These are phyloP conservation scores for Auricularia auricula-judae DNA, from an alignment of 768 basidiomycete species.

Conservation along the genomic window DNA sequence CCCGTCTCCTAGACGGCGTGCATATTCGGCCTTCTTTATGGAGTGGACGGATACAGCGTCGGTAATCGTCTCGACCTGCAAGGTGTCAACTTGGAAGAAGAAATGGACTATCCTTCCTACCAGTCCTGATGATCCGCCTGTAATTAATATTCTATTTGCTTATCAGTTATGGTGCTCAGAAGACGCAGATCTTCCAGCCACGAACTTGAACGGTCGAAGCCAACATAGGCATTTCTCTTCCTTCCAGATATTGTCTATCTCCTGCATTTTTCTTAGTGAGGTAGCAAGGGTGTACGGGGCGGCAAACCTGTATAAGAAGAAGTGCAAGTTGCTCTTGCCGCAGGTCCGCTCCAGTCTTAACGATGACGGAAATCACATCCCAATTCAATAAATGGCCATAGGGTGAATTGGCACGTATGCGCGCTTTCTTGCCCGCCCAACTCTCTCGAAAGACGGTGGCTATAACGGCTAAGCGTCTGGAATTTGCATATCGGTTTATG, in stretches of 20 bases:
- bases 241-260: conserved; percentile 90
- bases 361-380: conserved; percentile 94
- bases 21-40: conserved; percentile 98
- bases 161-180: background rate
- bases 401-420: conserved; percentile 87
- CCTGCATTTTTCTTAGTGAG: conserved; percentile 17
- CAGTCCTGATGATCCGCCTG: conserved; percentile 83
- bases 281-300: background rate
- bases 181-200: background rate
- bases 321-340: conserved; percentile 97
- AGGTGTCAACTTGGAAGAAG: background rate
- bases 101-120: conserved; percentile 15
- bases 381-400: conserved; percentile 87
- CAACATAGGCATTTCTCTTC: conserved; percentile 89
- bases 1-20: conserved; percentile 70
- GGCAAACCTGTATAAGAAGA: conserved; percentile 58
- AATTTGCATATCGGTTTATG: conserved; percentile 12
- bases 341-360: conserved; percentile 94
- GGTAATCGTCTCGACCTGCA: conserved; percentile 79
- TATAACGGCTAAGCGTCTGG: background rate
- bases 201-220: conserved; percentile 65
- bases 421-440: conserved; percentile 89
- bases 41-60: conserved; percentile 98
- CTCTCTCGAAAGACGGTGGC: conserved; percentile 89
- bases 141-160: conserved; percentile 63